These are phyloP conservation scores for Cyamopsis tetragonoloba DNA, from an alignment of 306 rosid genomes.

Conservation along the genomic window DNA sequence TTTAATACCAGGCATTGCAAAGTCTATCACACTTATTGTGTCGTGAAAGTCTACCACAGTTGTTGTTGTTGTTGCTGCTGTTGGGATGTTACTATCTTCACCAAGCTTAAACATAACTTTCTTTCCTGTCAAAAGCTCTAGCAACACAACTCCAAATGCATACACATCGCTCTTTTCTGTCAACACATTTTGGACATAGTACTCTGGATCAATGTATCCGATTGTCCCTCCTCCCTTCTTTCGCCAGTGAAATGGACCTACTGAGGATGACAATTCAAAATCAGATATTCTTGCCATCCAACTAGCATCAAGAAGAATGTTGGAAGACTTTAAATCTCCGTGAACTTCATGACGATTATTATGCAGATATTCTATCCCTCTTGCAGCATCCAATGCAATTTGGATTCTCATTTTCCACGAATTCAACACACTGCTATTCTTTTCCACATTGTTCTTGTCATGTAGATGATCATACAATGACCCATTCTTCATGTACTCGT, in stretches of 20 bases:
- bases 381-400: neutral
- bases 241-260: too few species aligned
- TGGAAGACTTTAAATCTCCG: neutral
- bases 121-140: neutral
- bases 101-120: neutral
- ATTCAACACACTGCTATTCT: neutral
- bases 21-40: too few species aligned
- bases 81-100: too few species aligned
- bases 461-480: neutral
- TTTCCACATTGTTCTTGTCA: too few species aligned
- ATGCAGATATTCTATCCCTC: neutral
- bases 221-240: neutral
- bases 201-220: neutral
- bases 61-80: too few species aligned
- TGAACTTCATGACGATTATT: neutral
- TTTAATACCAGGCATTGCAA: too few species aligned
- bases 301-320: neutral
- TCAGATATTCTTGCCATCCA: neutral
- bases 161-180: neutral
- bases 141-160: neutral
- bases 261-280: neutral
- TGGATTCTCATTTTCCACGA: neutral
- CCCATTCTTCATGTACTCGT: neutral
- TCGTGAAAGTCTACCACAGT: too few species aligned
- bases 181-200: neutral